Base-by-base conservation (phyloP, 2,329 filamentous ascomycete species). In the Alternaria incomplexa region DNA sequence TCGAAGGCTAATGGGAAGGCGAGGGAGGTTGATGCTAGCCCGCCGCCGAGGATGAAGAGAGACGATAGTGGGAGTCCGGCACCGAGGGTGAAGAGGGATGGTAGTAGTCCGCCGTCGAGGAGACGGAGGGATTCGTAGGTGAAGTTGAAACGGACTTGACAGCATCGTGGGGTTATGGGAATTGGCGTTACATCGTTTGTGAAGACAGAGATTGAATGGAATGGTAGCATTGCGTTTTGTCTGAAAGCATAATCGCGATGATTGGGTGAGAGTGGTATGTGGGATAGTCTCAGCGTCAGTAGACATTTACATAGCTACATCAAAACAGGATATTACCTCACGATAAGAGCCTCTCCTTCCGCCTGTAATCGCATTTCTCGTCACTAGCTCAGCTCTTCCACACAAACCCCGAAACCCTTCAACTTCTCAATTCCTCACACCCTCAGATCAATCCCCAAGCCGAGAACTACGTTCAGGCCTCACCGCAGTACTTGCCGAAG, bases 31-130 rank as follows among this genome's bases (percentile, higher is more conserved):
- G n/a, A 4, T 36, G 46, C 17, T n/a, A 62, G 55, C 4, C 48
- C 60, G 13, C 60, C 60, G 2, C 48, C 55, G 20, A 61, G 54
- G 36, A 40, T 53, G 5, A 56, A 55, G 30, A 60, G 51, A 5
- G 51, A 60, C 3, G 44, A 60, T 12, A 56, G 58, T n/a, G 52
- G 28, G 11, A 60, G 44, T 32, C 58, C 58, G 6, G 53, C 46
- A 2, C 46, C 54, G 7, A 61, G 54, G 23, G 25, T 23, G 4
- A 57, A 50, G 58, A 58, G 47, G 17, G 58, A 61, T 58, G 46
- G 26, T 36, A 61, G 54, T 25, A 62, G 55, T 40, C 48, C 60
- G 2, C 56, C 60, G 9, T 45, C 56, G 7, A 53, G 60, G 30
- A 59, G 56, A 11, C 45, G 56, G 26, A 54, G 56, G 56, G 56